Evolutionary conservation across 2,329 filamentous ascomycete species (phyloP).

Genomic region (Penicillium psychrosexuale): DNA sequence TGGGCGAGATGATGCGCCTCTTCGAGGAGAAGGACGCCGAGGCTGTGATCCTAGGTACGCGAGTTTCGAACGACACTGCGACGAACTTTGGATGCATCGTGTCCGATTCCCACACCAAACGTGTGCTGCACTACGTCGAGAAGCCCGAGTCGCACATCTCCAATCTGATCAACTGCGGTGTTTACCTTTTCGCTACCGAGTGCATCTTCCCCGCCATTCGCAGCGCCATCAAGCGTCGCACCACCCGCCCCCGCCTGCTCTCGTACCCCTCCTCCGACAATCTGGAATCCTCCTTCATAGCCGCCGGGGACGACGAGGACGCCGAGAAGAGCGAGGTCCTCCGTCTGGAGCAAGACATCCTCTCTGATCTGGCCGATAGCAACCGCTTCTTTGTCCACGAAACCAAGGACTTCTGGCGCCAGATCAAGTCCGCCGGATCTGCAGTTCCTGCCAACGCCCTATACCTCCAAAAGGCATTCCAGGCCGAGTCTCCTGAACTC

Average conservation of each 20-base stretch:
- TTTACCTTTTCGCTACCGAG: slow-evolving; percentile 95
- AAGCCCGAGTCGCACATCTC: slow-evolving; percentile 97
- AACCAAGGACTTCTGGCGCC: slow-evolving; percentile 99
- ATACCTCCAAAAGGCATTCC: slow-evolving; percentile 91
- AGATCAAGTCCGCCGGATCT: slow-evolving; percentile 98
- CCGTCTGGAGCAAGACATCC: slow-evolving; percentile 92
- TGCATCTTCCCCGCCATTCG: slow-evolving; percentile 95
- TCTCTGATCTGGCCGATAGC: slow-evolving; percentile 91
- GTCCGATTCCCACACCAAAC: slow-evolving; percentile 86
- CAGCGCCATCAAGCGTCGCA: slow-evolving; percentile 90
- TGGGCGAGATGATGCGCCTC: slow-evolving; percentile 90
- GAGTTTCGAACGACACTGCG: slow-evolving; percentile 85
- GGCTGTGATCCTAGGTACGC: slow-evolving; percentile 90
- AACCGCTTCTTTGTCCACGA: slow-evolving; percentile 98
- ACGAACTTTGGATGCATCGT: slow-evolving; percentile 98
- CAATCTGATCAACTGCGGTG: slow-evolving; percentile 98
- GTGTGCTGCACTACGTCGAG: slow-evolving; percentile 97
- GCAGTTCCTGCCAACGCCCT: slow-evolving; percentile 95
- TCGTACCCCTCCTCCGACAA: slow-evolving; percentile 97
- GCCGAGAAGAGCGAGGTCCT: slow-evolving; percentile 79
- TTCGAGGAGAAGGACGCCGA: slow-evolving; percentile 95
- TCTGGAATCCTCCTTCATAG: slow-evolving; percentile 67
- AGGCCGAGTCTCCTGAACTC: slow-evolving; percentile 76
- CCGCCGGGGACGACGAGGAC: slow-evolving; percentile 64
- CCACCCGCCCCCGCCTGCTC: slow-evolving; percentile 82